Base-by-base conservation (phyloP, 2,329 filamentous ascomycete genomes). In the Hymenoscyphus scutula region DNA sequence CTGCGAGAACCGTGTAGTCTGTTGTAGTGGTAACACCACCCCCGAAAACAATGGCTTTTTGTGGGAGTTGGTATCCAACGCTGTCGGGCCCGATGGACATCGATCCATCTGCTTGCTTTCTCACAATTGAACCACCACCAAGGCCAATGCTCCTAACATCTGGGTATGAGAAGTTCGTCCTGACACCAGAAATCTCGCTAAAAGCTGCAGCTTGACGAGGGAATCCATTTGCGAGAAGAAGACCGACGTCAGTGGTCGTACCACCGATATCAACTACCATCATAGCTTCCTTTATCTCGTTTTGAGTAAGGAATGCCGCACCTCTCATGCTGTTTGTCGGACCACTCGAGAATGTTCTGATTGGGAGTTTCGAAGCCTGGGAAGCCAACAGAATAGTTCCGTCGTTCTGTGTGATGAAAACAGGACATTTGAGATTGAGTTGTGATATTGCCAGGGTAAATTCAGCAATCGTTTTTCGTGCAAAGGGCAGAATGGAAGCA, bases 311-410 rank as follows among this genome's bases (percentile, higher is more conserved):
- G 62, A 86, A 89, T 0, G 84, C 86, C 1, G 85, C 84, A 1
- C 84, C 84, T 55, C 82, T 79, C 79, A 87, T 84, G 53, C 82
- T 84, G 70, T 88, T 88, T 0, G 85, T 87, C 2, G 85, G 83
- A 0, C 85, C 85, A 56, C 80, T 84, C 0, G 83, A 84, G 67
- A 88, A 88, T 0, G 83, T 87, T 37, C 81, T 76, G 61, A 88
- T 86, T 0, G 86, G 86, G 11, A 85, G 72, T 19, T 76, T 76
- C 0, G 82, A 78, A 0, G 85, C 85, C 60, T 78, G 75, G 1
- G 78, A 77, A 0, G 80, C 82, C 2, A 81, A 78, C 1, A 86
- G 72, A 1, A 88, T 76, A 0, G 84, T 87, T 1, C 85, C 85
- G 65, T 88, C 84, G 59, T 88, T 88, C 68, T 87, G 84, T 0